Percentiles rank a stretch among this genome's conserved stretches.
Evolutionary conservation across 345 rosid species (phyloP).

Genomic region (Reutealis trisperma): DNA sequence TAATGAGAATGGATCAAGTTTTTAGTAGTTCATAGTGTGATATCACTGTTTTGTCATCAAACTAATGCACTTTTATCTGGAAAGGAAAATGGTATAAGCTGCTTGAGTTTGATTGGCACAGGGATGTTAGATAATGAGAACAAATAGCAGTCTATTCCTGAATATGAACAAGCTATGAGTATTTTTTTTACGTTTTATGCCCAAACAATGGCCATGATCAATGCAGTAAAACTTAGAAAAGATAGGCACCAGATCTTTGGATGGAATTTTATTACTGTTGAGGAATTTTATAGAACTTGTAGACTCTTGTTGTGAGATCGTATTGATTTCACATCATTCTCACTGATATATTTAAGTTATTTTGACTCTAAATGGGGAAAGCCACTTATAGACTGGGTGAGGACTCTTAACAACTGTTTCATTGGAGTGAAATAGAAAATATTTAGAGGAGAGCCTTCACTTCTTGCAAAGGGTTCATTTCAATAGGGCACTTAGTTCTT

Average conservation of each 20-base stretch:
- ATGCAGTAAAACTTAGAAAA: not conserved
- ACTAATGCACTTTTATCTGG: not conserved
- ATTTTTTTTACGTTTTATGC: not conserved
- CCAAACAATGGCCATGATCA: not conserved
- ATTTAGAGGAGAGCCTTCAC: not conserved
- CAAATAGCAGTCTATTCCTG: not conserved
- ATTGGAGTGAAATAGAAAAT: not conserved
- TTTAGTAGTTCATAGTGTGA: not conserved
- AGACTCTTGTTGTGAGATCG: not conserved
- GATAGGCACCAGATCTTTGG: not conserved
- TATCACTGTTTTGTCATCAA: not conserved
- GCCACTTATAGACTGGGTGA: not conserved
- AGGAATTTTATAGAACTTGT: not conserved
- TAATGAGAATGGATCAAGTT: not conserved
- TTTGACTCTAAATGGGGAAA: not conserved
- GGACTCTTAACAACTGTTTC: not conserved
- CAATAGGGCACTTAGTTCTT: not conserved
- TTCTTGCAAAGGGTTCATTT: not conserved
- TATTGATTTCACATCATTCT: not conserved
- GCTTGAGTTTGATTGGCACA: too few species aligned
- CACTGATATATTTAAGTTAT: not conserved
- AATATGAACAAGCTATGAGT: not conserved
- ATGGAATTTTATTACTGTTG: not conserved
- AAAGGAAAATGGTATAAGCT: not conserved
- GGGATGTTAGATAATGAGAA: slow-evolving; percentile 1